Base-by-base conservation (phyloP, 73 alveolate species). In the Paramecium caudatum region DNA sequence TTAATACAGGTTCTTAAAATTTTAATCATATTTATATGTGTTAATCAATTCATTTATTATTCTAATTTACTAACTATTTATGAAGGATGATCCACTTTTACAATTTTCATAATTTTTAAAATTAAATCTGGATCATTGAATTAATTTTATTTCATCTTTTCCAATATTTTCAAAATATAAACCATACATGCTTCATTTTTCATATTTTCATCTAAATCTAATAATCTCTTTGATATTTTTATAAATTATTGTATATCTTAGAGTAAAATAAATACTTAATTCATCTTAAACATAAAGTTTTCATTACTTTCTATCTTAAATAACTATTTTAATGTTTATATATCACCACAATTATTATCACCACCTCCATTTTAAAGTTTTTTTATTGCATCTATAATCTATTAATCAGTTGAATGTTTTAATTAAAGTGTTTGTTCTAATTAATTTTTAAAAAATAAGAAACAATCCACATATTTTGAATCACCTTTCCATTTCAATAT, bases 141-240 rank as follows among this genome's bases (percentile, higher is more conserved):
- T 5, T 83, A 33, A 16, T 61, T 50, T 17, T 55, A 21, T 45
- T 83, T 83, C 86, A 83, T 83, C 27, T 48, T 83, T 17, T 83
- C 91, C 23, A 83, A 36, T 13, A 83, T 30, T 46, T 86, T 86
- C 34, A 86, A 78, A 5, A 86, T 63, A 47, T 62, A 86, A 6
- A 78, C 80, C 62, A 86, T 70, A 37, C 90, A 63, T 9, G 87
- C 93, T 62, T 86, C 88, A 45, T 70, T 62, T 63, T 78, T 86
- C 90, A 86, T 62, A 3, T 86, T 78, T 63, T 86, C 93, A 63
- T 86, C 93, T 2, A 86, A 78, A n/a, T 86, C 93, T 37, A 86
- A 23, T 63, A 62, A 10, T 23, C 84, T 63, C 39, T 86, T 86
- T 10, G 88, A 47, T 5, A 86, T 61, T 25, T 86, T 86, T 13